Base-by-base conservation (phyloP, 768 basidiomycete genomes). In the Mycena alexandri region DNA sequence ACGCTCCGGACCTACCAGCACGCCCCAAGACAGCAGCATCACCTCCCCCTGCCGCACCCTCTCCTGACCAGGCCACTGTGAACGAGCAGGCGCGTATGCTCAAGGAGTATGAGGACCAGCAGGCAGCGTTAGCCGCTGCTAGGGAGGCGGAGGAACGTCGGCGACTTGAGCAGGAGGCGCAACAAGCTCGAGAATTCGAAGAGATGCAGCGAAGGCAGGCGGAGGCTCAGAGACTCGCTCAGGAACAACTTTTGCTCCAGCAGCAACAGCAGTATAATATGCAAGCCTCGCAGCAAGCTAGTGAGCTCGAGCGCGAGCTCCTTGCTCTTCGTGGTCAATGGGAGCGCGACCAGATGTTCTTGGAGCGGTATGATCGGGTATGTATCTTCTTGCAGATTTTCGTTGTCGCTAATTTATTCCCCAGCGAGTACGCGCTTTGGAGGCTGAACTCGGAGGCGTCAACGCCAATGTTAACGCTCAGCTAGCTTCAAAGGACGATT, bases 361-460 rank as follows among this genome's bases (percentile, higher is more conserved):
- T 99, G 60, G 97, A 99, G 78, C 96, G 99, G 74, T 99, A 99
- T 74, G 98, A 99, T 76, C 87, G 92, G 46, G 96, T 97, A 79
- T 59, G 91, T 84, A 29, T n/a, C 53, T 14, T 61, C 43, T 17
- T 8, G 10, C 6, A 36, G 6, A 52, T 38, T 44, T 63, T 65
- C 43, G 50, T 22, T 52, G 43, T 62, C n/a, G 44, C 17, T 25
- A 56, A 54, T 52, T 63, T 48, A 63, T 24, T 34, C 22, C n/a
- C 38, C 74, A 97, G 95, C 89, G 98, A 63, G 98, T 99, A 63
- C 98, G 98, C 86, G 93, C 94, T 3, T 85, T 99, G 54, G 97
- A 99, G 77, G 90, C 91, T 58, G 97, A 99, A 76, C 85, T 99
- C 43, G 85, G 82, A 58, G 90, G 90, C 60, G 87, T 94, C 72